Evolutionary conservation across 73 alveolate genomes (phyloP).

Genomic region (Stentor coeruleus): DNA sequence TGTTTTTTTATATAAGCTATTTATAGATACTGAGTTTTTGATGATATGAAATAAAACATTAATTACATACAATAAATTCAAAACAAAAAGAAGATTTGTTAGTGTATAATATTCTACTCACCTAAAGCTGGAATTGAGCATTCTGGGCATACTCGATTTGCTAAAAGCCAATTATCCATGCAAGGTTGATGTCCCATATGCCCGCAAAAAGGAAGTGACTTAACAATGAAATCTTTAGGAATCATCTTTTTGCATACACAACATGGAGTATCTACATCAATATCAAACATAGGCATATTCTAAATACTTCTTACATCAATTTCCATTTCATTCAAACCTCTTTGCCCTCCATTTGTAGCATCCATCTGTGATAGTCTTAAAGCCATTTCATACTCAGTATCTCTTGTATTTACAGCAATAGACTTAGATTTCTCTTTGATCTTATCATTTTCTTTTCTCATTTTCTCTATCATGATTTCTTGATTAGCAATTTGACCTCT

Average conservation of each 20-base stretch:
- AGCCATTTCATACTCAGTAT: neutral
- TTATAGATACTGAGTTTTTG: too few species aligned
- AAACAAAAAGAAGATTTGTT: too few species aligned
- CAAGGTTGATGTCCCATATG: neutral
- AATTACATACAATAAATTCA: too few species aligned
- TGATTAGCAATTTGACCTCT: neutral
- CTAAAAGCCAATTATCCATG: neutral
- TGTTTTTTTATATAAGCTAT: too few species aligned
- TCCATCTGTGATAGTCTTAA: neutral
- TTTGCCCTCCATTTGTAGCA: neutral
- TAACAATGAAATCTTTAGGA: neutral
- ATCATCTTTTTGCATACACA: neutral
- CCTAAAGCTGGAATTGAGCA: neutral
- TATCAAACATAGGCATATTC: neutral
- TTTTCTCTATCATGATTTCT: neutral
- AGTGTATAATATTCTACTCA: too few species aligned
- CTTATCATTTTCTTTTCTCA: neutral
- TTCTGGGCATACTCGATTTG: neutral
- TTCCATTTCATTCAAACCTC: neutral
- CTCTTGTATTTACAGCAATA: neutral
- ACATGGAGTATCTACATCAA: neutral
- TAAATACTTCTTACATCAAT: neutral
- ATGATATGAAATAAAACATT: too few species aligned
- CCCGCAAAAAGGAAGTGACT: constrained; percentile 6
- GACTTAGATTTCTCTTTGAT: neutral